These are phyloP conservation scores for Ceratocystis colombiana DNA, from an alignment of 2,329 filamentous ascomycete genomes.

Conservation along the genomic window DNA sequence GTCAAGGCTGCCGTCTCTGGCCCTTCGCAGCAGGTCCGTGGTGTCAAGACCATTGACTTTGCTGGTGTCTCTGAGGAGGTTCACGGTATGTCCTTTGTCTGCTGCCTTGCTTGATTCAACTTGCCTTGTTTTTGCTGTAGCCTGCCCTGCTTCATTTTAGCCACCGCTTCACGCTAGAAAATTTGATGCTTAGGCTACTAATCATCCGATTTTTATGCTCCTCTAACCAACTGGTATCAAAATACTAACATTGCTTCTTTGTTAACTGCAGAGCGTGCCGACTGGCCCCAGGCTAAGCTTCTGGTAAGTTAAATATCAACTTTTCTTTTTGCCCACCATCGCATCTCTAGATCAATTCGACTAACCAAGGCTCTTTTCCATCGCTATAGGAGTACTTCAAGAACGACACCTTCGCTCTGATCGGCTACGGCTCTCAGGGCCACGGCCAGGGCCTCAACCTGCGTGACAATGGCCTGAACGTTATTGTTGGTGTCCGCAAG, in stretches of 20 bases:
- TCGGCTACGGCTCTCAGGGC: conserved; percentile 95
- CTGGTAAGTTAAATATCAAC: conserved; percentile 54
- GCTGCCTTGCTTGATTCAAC: conserved; percentile 19
- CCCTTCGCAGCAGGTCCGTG: conserved; percentile 61
- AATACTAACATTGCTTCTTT: conserved; percentile 17
- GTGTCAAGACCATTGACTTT: conserved; percentile 98
- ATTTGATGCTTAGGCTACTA: conserved; percentile 13
- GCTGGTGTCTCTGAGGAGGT: conserved; percentile 90
- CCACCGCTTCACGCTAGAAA: conserved; percentile 3
- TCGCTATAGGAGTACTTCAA: conserved; percentile 86
- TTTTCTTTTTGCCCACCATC: background rate
- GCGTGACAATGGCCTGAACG: conserved; percentile 98
- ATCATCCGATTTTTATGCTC: background rate
- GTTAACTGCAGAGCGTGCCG: conserved; percentile 65
- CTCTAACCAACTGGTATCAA: background rate
- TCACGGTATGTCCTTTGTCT: conserved; percentile 54
- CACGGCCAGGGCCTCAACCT: conserved; percentile 99
- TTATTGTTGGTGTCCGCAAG: conserved; percentile 98
- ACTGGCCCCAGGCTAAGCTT: conserved; percentile 98
- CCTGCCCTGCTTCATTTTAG: background rate
- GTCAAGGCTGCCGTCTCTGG: conserved; percentile 43
- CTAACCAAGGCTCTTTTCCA: conserved; percentile 11
- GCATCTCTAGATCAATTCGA: conserved; percentile 1
- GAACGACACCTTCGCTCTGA: conserved; percentile 96
- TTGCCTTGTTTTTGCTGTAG: background rate